Base-by-base conservation (phyloP, 106 monocot genomes). In the Allium fistulosum region DNA sequence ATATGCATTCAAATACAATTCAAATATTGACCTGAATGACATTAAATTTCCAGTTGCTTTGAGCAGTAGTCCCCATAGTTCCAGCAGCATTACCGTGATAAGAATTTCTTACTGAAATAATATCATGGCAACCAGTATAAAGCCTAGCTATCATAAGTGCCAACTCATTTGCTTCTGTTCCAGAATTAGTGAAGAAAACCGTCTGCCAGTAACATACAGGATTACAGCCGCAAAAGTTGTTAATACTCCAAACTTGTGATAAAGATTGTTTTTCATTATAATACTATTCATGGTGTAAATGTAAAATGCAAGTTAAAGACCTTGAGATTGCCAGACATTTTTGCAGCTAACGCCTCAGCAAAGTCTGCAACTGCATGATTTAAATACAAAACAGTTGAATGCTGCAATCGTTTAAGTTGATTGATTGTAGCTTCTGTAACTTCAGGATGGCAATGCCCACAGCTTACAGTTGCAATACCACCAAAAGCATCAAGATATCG, bases 31-130 rank as follows among this genome's bases (percentile, higher is more conserved):
- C 95, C 92, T 97, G 96, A 50, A 87, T 65, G 72, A 92, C 78
- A 76, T 92, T 97, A 71, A 86, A 88, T 74, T 97, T 97, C 96
- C 96, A 97, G 78, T 75, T 86, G 49, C 66, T 78, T 58, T 92
- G 92, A 66, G 88, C 96, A 17, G 96, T 97, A 56, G 73, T 74
- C 2, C 88, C 88, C 96, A 97, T 97, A 11, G 92, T 97, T 67
- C 82, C 96, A 16, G 92, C 85, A 48, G 96, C 92, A 84, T 97
- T 97, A 45, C 96, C 96, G 82, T 97, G 96, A 72, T 97, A 97
- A n/a, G 74, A 83, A 73, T 92, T 97, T 78, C 92, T 83, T 9
- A 97, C 53, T 0, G 96, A 91, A 4, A 97, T 84, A 68, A 97
- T 82, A 77, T 97, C 96, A 67, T 92, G 92, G 65, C 72, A 84